Evolutionary conservation across 2,329 filamentous ascomycete species (phyloP).

Genomic region (Thermothelomyces thermophilus): DNA sequence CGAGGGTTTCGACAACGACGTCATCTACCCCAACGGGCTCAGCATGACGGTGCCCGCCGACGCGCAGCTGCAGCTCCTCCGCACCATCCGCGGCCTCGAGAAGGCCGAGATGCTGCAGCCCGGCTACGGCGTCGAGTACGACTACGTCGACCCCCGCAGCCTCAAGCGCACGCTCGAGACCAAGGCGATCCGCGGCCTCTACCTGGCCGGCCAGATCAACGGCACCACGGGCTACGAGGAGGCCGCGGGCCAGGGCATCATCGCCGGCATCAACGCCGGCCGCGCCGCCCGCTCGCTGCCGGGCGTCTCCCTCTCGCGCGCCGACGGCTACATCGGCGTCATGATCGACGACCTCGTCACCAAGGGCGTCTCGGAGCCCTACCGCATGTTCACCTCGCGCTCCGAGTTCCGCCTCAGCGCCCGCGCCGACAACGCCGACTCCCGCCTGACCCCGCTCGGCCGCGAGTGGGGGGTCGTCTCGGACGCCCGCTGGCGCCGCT

Average conservation of each 20-base stretch:
- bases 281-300: conserved; percentile 62
- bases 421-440: conserved; percentile 88
- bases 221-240: conserved; percentile 98
- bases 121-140: conserved; percentile 96
- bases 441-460: conserved; percentile 74
- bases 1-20: conserved; percentile 82
- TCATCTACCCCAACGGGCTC: conserved; percentile 93
- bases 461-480: conserved; percentile 69
- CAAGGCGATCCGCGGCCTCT: conserved; percentile 82
- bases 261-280: conserved; percentile 92
- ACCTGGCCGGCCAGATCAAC: conserved; percentile 93
- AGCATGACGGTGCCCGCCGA: conserved; percentile 94
- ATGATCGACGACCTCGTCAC: conserved; percentile 98
- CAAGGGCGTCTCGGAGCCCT: conserved; percentile 93
- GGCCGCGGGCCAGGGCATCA: conserved; percentile 84
- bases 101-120: conserved; percentile 87
- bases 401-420: conserved; percentile 93
- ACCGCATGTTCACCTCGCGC: conserved; percentile 95
- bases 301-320: conserved; percentile 64
- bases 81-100: conserved; percentile 81
- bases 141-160: conserved; percentile 91
- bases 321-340: conserved; percentile 93
- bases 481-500: conserved; percentile 70
- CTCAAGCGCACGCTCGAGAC: conserved; percentile 88
- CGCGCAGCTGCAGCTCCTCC: conserved; percentile 77